These are phyloP conservation scores for Diplotaxis tenuifolia DNA, from an alignment of 345 rosid species.

Conservation along the genomic window DNA sequence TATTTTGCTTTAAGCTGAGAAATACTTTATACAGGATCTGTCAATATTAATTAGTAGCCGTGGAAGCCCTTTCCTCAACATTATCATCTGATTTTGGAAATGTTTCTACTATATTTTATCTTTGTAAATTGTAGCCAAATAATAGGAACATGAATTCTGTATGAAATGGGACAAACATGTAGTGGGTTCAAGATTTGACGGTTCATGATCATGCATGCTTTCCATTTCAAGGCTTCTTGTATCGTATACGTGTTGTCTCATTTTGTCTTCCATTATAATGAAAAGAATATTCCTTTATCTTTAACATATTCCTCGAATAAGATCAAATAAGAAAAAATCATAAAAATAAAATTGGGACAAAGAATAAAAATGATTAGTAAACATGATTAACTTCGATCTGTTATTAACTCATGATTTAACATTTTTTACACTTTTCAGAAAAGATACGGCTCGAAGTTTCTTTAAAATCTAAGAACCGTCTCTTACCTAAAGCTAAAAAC, in stretches of 20 bases:
- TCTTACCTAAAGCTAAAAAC: too few species aligned
- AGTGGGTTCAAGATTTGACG: slow-evolving; percentile 27
- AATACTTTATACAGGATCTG: neutral
- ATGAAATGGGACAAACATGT: slow-evolving; percentile 8
- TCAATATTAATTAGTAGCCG: neutral
- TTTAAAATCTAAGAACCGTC: too few species aligned
- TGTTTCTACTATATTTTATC: neutral
- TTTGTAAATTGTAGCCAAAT: neutral
- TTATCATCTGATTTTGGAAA: neutral
- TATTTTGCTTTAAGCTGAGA: neutral
- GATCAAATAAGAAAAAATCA: neutral
- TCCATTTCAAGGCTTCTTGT: slow-evolving; percentile 27
- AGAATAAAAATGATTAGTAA: neutral
- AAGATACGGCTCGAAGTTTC: too few species aligned
- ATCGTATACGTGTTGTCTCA: slow-evolving; percentile 18
- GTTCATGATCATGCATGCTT: slow-evolving; percentile 32
- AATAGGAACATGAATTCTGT: neutral
- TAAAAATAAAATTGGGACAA: neutral
- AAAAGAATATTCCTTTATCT: neutral
- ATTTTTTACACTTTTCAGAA: too few species aligned
- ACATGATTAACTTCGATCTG: too few species aligned
- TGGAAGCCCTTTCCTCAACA: neutral
- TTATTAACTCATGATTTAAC: too few species aligned
- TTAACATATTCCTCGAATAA: neutral
- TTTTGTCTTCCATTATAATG: slow-evolving; percentile 27